Base-by-base conservation (phyloP, 1,284 basidiomycete genomes). In the Neolentinus lepideus region DNA sequence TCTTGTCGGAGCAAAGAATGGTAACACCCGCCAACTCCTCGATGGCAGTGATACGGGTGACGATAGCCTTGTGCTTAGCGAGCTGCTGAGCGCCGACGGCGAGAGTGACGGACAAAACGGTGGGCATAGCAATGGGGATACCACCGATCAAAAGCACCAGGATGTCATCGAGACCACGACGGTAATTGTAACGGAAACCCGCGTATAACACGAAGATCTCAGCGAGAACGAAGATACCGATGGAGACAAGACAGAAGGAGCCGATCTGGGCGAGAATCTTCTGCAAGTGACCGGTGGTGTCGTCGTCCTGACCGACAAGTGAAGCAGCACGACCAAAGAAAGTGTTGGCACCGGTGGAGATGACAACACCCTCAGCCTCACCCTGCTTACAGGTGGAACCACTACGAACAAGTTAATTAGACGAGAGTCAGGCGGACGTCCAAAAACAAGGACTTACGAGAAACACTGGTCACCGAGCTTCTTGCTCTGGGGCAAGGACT, bases 81-180 rank as follows among this genome's bases (percentile, higher is more conserved):
- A 98, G 88, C 71, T 98, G 94, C 75, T 96, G 93, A 57, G 95
- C 94, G 77, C 94, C 94, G 70, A 98, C 94, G 60, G 94, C 95
- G 69, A 98, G 91, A 35, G 94, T 97, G 75, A 96, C 94, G 57
- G 94, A 95, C 62, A 96, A 75, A 63, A 98, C 94, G 62, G 93
- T 96, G 64, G 94, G 94, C 94, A 98, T 96, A 70, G 94, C 94
- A 76, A 97, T 97, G 69, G 95, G 95, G 68, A 98, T 97, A 83
- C 94, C 94, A 81, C 94, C 92, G 76, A 98, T 97, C 82, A 98
- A 81, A 71, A 97, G 90, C 64, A 97, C 93, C 52, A 97, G 84
- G 75, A 97, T 94, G 80, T 94, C 91, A 81, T 98, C 87, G 64
- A 98, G 88, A 79, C 94, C 94, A 62, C 87, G 88, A 68, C 94